Evolutionary conservation across 306 rosid species (phyloP).

Genomic region (Gillenia trifoliata): DNA sequence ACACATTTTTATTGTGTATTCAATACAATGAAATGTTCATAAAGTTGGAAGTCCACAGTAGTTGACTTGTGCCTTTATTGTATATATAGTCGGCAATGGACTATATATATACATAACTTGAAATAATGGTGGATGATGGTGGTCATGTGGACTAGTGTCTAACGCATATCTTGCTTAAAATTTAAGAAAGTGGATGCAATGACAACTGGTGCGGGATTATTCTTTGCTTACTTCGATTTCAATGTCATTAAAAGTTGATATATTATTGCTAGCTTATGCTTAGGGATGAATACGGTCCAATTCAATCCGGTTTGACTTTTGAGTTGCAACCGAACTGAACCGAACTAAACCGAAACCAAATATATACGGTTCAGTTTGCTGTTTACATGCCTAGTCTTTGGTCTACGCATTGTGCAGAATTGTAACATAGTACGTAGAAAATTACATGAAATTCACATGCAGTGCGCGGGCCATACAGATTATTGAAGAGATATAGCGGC

Average conservation of each 20-base stretch:
- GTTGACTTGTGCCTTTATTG: not conserved
- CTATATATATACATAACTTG: not conserved
- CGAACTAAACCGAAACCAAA: no score
- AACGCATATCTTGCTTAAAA: conserved; percentile 1
- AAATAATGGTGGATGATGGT: not conserved
- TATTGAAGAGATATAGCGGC: not conserved
- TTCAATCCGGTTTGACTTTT: no score
- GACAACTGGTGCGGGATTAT: conserved; percentile 10
- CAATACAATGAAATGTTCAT: no score
- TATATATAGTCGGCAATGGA: no score
- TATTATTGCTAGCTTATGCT: not conserved
- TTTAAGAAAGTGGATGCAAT: conserved; percentile 15
- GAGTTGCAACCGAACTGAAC: no score
- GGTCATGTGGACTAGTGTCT: conserved; percentile 1
- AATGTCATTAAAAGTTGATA: not conserved
- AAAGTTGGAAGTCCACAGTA: not conserved
- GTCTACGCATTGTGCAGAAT: not conserved
- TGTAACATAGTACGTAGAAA: not conserved
- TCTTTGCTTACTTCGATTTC: not conserved
- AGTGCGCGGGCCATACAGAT: not conserved
- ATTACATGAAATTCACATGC: not conserved
- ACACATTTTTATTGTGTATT: no score
- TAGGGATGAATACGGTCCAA: no score
- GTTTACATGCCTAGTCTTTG: not conserved
- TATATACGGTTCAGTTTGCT: no score